Evolutionary conservation across 2,329 filamentous ascomycete genomes (phyloP).

Genomic region (Aureobasidium melanogenum): DNA sequence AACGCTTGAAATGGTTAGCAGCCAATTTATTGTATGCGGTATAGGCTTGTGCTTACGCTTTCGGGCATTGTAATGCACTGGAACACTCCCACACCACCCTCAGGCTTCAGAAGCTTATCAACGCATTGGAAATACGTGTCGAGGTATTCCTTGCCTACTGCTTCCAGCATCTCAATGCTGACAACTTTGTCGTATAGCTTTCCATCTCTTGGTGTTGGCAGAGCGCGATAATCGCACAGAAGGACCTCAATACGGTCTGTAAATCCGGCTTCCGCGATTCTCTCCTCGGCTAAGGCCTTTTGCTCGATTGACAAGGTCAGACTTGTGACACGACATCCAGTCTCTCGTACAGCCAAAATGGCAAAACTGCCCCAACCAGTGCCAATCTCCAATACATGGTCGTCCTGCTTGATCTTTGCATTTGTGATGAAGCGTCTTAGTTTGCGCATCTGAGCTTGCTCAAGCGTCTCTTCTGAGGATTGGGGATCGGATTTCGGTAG

Average conservation of each 20-base stretch:
- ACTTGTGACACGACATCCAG: constrained; percentile 60
- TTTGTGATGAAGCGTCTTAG: constrained; percentile 57
- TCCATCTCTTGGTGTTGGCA: constrained; percentile 42
- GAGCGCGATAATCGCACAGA: constrained; percentile 59
- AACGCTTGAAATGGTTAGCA: constrained; percentile 31
- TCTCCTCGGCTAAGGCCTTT: constrained; percentile 56
- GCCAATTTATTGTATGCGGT: background rate
- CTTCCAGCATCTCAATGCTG: constrained; percentile 71
- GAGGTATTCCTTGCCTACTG: constrained; percentile 60
- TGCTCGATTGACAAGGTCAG: constrained; percentile 62
- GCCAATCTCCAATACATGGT: constrained; percentile 67
- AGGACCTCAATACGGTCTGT: constrained; percentile 53
- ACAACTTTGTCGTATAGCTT: constrained; percentile 60
- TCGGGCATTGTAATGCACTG: constrained; percentile 74
- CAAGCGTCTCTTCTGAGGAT: constrained; percentile 47
- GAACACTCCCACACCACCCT: constrained; percentile 60
- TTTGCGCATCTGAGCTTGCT: constrained; percentile 60
- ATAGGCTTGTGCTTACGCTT: constrained; percentile 23
- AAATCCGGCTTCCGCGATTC: constrained; percentile 54
- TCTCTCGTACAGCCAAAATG: constrained; percentile 57
- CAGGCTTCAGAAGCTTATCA: constrained; percentile 53
- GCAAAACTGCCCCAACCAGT: constrained; percentile 70
- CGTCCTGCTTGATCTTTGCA: constrained; percentile 52
- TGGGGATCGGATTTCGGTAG: constrained; percentile 34
- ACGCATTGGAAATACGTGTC: constrained; percentile 59